These are phyloP conservation scores for Podospora pseudopauciseta DNA, from an alignment of 495 filamentous ascomycete genomes.

Conservation along the genomic window DNA sequence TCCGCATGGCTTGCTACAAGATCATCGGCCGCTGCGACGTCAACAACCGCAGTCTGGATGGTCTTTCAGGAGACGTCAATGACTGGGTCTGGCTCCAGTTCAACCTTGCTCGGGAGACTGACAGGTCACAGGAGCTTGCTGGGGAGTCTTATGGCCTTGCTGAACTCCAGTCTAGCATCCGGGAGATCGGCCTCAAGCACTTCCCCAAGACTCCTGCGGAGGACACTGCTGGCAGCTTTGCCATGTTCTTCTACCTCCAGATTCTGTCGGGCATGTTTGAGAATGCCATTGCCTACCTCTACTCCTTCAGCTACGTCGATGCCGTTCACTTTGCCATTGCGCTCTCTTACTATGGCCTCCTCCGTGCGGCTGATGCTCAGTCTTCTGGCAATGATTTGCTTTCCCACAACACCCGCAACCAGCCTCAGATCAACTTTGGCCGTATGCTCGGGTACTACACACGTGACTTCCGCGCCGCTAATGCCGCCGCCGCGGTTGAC, in stretches of 20 bases:
- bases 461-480: conserved; percentile 84
- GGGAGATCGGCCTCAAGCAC: conserved; percentile 82
- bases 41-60: conserved; percentile 70
- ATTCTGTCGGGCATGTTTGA: conserved; percentile 93
- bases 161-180: conserved; percentile 78
- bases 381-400: conserved; percentile 67
- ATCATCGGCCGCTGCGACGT: conserved; percentile 94
- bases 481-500: conserved; percentile 82
- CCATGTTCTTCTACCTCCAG: conserved; percentile 88
- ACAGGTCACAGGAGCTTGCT: conserved; percentile 75
- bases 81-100: conserved; percentile 99
- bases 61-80: conserved; percentile 73
- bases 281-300: conserved; percentile 85
- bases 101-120: conserved; percentile 81
- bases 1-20: conserved; percentile 96
- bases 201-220: conserved; percentile 66
- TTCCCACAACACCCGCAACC: conserved; percentile 63
- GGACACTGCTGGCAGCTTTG: conserved; percentile 71
- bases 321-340: conserved; percentile 94
- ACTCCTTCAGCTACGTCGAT: conserved; percentile 81
- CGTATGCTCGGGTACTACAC: conserved; percentile 93
- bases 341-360: conserved; percentile 83
- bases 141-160: conserved; percentile 84
- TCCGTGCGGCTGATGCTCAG: conserved; percentile 75
- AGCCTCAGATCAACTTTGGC: conserved; percentile 90